phyloP scores from a whole-genome alignment of 306 rosid species.

The Cucumis hystrix region DNA sequence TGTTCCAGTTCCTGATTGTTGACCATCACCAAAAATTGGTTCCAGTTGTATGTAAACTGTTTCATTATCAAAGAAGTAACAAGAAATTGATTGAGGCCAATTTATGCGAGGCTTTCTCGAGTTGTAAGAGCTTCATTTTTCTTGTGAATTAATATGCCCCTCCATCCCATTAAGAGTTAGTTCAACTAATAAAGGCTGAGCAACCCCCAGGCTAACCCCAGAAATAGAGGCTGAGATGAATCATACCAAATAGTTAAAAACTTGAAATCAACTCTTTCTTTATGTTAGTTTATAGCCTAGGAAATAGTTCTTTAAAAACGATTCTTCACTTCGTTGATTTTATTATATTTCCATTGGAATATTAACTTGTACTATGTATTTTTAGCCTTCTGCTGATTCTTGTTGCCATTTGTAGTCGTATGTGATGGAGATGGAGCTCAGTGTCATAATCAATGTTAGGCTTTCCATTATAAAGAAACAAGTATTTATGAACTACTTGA shows the following conservation, averaged over 20 bases:
- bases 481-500: no score
- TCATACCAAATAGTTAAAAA: background rate
- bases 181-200: background rate
- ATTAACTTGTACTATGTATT: background rate
- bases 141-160: background rate
- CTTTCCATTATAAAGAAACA: no score
- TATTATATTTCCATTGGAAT: background rate
- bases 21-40: background rate
- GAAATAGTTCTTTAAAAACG: background rate
- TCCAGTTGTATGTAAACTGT: background rate
- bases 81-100: background rate
- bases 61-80: background rate
- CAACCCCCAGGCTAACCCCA: background rate
- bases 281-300: background rate
- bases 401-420: background rate
- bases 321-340: background rate
- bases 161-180: background rate
- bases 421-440: background rate
- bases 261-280: background rate
- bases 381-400: background rate
- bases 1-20: constrained; percentile 25
- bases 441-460: background rate
- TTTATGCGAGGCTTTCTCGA: background rate
- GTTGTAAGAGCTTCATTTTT: background rate
- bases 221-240: background rate